Evolutionary conservation across 768 basidiomycete species (phyloP).

Genomic region (Xerocomus brunneocitrinus): DNA sequence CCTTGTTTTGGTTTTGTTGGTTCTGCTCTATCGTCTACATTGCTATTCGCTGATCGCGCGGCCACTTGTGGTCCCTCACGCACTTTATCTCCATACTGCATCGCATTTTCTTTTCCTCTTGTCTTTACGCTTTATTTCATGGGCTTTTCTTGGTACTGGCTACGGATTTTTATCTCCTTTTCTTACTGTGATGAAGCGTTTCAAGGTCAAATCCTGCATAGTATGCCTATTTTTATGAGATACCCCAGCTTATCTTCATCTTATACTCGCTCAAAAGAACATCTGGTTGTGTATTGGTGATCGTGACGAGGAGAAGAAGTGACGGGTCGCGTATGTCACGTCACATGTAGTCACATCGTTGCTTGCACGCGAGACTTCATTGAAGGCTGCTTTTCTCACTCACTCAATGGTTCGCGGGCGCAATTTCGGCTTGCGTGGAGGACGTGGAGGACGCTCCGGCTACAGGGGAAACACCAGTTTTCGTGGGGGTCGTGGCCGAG

Average conservation of each 20-base stretch:
- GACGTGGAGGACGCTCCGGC: conserved; percentile 36
- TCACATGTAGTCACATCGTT: no score
- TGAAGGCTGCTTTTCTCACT: background rate
- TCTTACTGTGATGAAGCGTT: conserved; percentile 3
- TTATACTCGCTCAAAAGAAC: background rate
- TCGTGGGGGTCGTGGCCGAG: conserved; percentile 49
- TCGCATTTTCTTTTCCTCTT: background rate
- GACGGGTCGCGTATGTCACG: no score
- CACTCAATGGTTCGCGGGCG: conserved; percentile 41
- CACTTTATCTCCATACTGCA: conserved; percentile 4
- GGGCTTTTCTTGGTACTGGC: conserved; percentile 15
- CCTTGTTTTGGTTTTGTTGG: conserved; percentile 2
- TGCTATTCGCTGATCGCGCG: conserved; percentile 14
- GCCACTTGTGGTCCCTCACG: conserved; percentile 2
- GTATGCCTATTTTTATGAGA: conserved; percentile 17
- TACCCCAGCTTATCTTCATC: conserved; percentile 21
- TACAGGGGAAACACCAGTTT: conserved; percentile 31
- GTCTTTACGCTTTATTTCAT: conserved; percentile 2
- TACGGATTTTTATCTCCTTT: conserved; percentile 18
- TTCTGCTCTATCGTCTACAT: conserved; percentile 8
- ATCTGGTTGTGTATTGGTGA: no score
- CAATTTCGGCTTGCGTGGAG: conserved; percentile 50
- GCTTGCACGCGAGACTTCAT: no score
- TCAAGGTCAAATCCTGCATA: conserved; percentile 8
- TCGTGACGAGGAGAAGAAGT: no score